Evolutionary conservation across 73 alveolate species (phyloP).

Genomic region (Uronychia setigera): DNA sequence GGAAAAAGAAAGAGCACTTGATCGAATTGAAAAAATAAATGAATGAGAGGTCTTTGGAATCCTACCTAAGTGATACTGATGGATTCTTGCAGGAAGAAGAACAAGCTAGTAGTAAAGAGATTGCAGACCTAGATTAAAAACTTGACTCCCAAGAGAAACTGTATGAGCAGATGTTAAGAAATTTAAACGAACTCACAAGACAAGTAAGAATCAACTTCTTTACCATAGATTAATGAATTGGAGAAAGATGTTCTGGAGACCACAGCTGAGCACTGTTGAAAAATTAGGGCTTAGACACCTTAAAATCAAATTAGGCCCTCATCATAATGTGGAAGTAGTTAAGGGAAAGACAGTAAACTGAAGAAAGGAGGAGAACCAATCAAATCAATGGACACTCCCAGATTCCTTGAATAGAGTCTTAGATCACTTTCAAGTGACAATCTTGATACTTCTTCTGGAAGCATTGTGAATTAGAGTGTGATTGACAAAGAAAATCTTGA

Average conservation of each 20-base stretch:
- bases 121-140: background rate
- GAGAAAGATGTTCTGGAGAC: background rate
- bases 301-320: too few species aligned
- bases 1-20: background rate
- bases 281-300: background rate
- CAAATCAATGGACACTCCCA: background rate
- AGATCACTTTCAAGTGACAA: background rate
- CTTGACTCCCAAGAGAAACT: background rate
- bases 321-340: too few species aligned
- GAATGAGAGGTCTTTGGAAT: constrained; percentile 4
- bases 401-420: background rate
- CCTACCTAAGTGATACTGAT: constrained; percentile 5
- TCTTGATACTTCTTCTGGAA: background rate
- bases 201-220: background rate
- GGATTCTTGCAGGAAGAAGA: constrained; percentile 5
- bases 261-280: background rate
- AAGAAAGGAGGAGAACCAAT: background rate
- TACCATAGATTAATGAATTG: background rate
- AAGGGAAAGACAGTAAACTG: too few species aligned
- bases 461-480: background rate
- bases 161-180: background rate
- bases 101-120: background rate
- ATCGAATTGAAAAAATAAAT: background rate
- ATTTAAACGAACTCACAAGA: background rate
- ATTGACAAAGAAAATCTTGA: background rate